A percentile compares a stretch with the other conserved stretches of the same genome.
Conservation (phyloP, 2,329 filamentous ascomycete species). For the Penicillium sp. region DNA sequence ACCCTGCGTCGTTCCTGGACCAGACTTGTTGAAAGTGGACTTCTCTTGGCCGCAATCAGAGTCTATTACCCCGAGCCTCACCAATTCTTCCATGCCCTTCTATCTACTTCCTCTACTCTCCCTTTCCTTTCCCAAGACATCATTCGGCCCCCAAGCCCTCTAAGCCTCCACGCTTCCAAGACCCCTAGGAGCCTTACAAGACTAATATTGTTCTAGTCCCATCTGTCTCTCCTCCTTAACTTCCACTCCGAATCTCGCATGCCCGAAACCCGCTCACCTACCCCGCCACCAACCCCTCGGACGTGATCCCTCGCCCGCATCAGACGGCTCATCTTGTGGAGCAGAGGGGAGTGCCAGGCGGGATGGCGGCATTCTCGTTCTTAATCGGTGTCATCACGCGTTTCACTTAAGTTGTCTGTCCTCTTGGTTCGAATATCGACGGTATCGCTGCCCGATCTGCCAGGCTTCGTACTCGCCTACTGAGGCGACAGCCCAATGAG, state of each 20-base stretch:
- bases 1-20: not conserved
- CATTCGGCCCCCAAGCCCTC: not conserved
- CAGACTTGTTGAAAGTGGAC: not conserved
- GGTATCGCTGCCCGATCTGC: slow-evolving; percentile 36
- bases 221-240: slow-evolving; percentile 35
- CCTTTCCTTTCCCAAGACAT: not conserved
- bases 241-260: slow-evolving; percentile 23
- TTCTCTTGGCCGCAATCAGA: not conserved
- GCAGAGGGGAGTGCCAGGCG: slow-evolving; percentile 1
- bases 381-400: slow-evolving; percentile 35
- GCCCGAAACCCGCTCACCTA: slow-evolving; percentile 25
- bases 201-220: slow-evolving; percentile 25
- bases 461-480: slow-evolving; percentile 30
- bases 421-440: slow-evolving; percentile 35
- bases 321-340: slow-evolving; percentile 3
- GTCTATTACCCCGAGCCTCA: no score
- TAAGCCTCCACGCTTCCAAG: not conserved
- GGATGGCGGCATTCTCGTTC: slow-evolving; percentile 25
- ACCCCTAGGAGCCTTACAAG: not conserved
- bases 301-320: slow-evolving; percentile 4
- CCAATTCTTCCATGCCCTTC: no score
- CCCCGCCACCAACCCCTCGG: slow-evolving; percentile 6
- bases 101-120: not conserved
- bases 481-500: not conserved
- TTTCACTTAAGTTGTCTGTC: slow-evolving; percentile 35